These are phyloP conservation scores for Kalanchoe fedtschenkoi DNA, from an alignment of 164 flowering plant genomes.

Conservation along the genomic window DNA sequence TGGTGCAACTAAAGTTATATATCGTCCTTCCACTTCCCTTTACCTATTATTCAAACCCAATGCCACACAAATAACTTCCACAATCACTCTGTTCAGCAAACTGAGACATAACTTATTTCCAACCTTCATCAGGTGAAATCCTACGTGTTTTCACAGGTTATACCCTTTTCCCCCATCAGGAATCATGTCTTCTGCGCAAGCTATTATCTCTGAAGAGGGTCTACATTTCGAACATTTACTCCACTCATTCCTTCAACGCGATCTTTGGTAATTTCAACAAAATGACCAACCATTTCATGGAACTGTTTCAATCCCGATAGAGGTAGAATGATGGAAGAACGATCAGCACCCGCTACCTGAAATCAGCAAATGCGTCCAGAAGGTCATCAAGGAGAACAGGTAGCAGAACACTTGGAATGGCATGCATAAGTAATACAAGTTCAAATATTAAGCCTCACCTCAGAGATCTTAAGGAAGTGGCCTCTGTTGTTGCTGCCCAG, in stretches of 20 bases:
- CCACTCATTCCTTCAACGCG: conserved; percentile 77
- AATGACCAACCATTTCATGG: conserved; percentile 85
- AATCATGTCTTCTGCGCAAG: background rate
- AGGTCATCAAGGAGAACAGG: background rate
- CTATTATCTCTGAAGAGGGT: conserved; percentile 71
- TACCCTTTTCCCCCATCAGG: background rate
- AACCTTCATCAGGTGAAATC: background rate
- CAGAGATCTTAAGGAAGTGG: conserved; percentile 84
- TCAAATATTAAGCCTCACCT: conserved; percentile 31
- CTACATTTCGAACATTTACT: conserved; percentile 75
- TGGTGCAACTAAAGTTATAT: background rate
- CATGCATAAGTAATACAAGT: background rate
- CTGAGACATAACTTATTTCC: background rate
- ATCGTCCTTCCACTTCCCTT: background rate
- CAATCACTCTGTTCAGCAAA: background rate
- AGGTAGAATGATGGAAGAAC: conserved; percentile 93
- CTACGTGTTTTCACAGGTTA: background rate
- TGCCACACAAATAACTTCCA: background rate
- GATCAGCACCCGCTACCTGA: conserved; percentile 92
- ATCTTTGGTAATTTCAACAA: conserved; percentile 88
- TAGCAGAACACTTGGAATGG: background rate
- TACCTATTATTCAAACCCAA: conserved; percentile 1
- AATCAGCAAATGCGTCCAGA: conserved; percentile 8
- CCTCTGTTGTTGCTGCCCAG: conserved; percentile 95
- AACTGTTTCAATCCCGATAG: conserved; percentile 84